Conservation (phyloP, 352 stramenopile genomes). For the Pythium insidiosum region DNA sequence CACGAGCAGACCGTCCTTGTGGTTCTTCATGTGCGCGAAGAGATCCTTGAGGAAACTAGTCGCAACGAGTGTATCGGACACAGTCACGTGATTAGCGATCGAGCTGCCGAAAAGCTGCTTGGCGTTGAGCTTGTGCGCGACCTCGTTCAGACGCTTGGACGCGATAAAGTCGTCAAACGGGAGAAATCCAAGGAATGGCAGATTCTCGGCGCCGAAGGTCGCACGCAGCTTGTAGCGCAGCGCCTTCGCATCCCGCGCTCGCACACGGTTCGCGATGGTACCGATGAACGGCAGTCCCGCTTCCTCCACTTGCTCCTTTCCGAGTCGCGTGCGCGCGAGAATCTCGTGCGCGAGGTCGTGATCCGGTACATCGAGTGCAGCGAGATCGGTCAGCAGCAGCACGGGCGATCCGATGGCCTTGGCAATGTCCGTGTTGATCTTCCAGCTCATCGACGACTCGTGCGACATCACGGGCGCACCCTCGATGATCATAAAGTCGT, state of each 20-base stretch:
- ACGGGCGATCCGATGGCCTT: conserved; percentile 59
- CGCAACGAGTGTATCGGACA: conserved; percentile 54
- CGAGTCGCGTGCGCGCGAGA: conserved; percentile 38
- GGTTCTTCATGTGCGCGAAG: conserved; percentile 69
- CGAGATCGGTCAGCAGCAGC: conserved; percentile 55
- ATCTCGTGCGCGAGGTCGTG: conserved; percentile 40
- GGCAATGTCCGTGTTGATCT: conserved; percentile 73
- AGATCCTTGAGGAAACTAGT: conserved; percentile 68
- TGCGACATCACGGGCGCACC: conserved; percentile 56
- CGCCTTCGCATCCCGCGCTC: conserved; percentile 20
- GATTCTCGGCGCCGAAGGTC: conserved; percentile 25
- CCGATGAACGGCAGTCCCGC: conserved; percentile 60
- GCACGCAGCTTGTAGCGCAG: conserved; percentile 23
- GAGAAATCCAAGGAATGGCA: conserved; percentile 65
- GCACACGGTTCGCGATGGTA: conserved; percentile 69
- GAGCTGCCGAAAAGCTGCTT: conserved; percentile 55
- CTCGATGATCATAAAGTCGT: conserved; percentile 84
- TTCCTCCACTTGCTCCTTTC: conserved; percentile 49
- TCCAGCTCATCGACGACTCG: conserved; percentile 71
- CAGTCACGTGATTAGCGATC: conserved; percentile 60
- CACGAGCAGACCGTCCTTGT: conserved; percentile 66
- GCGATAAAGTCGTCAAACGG: conserved; percentile 60
- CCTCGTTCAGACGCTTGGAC: conserved; percentile 73
- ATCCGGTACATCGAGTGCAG: conserved; percentile 15
- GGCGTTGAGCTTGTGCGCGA: conserved; percentile 51